Base-by-base conservation (phyloP, 2,329 filamentous ascomycete species). In the Exophiala xenobiotica region DNA sequence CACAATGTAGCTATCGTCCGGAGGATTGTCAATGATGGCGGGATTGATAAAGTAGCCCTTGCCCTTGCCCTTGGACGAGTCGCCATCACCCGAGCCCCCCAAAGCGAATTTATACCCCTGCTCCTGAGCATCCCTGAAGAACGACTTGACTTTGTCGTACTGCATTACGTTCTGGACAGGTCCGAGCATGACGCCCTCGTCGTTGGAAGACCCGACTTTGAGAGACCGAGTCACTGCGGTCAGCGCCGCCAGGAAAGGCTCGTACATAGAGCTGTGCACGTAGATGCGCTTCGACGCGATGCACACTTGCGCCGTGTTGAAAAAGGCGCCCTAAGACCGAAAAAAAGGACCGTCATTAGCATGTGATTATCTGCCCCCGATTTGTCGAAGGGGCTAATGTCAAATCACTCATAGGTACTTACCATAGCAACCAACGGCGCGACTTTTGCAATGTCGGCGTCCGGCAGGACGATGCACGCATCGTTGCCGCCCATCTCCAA, bases 131-230 rank as follows among this genome's bases (percentile, higher is more conserved):
- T 82, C 78, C 5, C 72, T 71, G 46, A 85, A 75, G 54, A 84
- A 76, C 7, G 70, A 65, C 59, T 77, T 78, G 22, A 82, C 80
- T 23, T 76, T 76, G 29, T 83, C 78, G 61, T 76, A 87, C 65
- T 87, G 85, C 77, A 81, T 78, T 56, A 73, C 66, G 65, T 87
- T 87, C 55, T 84, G 81, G 2, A 87, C 67, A 0, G 84, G 85
- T 1, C 83, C 85, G 1, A 83, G 78, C 52, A 78, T 68, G 18
- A 71, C 69, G 3, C 68, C 72, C 6, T 71, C 70, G 39, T 68
- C 64, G 19, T 64, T 63, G 49, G 65, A 63, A 70, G 59, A 46
- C 11, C 64, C 60, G 18, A 58, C 46, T 33, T 61, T 63, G 27
- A 62, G 48, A 11, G 50, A 42, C 39, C 64, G 61, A 38, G 63